These are phyloP conservation scores for Pyrenophora teres DNA, from an alignment of 2,329 filamentous ascomycete genomes.

Conservation along the genomic window DNA sequence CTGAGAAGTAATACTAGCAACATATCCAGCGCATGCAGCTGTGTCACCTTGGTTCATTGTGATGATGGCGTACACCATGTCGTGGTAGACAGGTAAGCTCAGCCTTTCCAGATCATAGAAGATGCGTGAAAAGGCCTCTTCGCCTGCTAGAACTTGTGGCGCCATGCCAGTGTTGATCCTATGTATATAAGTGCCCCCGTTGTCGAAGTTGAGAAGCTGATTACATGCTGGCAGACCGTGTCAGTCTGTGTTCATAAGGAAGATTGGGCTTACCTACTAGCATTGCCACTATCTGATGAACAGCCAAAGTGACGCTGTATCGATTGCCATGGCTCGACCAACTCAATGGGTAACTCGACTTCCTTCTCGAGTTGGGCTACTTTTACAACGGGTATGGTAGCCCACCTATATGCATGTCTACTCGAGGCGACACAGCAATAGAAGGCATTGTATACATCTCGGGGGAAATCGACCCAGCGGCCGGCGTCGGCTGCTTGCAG, in stretches of 20 bases:
- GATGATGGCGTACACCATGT: constrained; percentile 1
- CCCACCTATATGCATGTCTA: constrained; percentile 5
- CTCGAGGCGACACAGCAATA: constrained; percentile 4
- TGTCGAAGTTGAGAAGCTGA: constrained; percentile 7
- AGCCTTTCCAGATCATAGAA: constrained; percentile 6
- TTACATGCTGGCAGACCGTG: background rate
- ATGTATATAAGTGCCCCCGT: background rate
- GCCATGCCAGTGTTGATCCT: constrained; percentile 5
- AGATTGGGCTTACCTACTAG: background rate
- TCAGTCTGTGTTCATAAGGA: background rate
- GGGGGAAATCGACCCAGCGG: background rate
- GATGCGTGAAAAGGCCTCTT: constrained; percentile 4
- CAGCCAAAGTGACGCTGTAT: constrained; percentile 7
- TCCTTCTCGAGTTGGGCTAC: constrained; percentile 6
- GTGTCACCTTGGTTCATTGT: background rate
- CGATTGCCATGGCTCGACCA: background rate
- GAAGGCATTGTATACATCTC: constrained; percentile 4
- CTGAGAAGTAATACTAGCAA: constrained; percentile 3
- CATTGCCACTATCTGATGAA: background rate
- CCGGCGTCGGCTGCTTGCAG: background rate
- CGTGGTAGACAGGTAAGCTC: background rate
- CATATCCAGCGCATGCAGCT: background rate
- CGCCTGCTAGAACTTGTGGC: background rate
- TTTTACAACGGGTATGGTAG: constrained; percentile 4
- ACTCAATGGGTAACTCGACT: constrained; percentile 1